Base-by-base conservation (phyloP, 768 basidiomycete genomes). In the Mycena vulgaris region DNA sequence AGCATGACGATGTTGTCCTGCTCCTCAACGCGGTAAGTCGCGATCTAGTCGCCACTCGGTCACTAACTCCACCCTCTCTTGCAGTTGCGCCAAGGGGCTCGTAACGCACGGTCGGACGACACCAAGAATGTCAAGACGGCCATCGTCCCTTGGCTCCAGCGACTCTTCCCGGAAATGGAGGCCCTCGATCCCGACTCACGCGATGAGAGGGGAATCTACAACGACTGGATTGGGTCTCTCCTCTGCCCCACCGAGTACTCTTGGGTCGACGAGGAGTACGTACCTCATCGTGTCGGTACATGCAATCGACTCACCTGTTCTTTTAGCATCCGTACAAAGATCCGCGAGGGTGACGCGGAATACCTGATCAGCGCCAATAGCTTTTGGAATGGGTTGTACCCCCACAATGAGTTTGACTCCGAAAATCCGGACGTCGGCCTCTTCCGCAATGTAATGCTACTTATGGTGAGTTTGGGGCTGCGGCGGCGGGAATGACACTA, bases 71-170 rank as follows among this genome's bases (percentile, higher is more conserved):
- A 40, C 30, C 23, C 9, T n/a, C 49, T 6, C 37, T 51, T n/a
- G 19, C 45, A 63, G 61, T 11, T 52, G 5, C 37, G 49, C 27
- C 17, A 5, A 5, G 61, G 61, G 0, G 61, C 61, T 6, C 51
- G 61, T 6, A 63, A 63, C 28, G 61, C 61, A 8, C 61, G 61
- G 5, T 63, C 61, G 11, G 61, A 63, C 28, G 49, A 63, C 28
- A 40, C 61, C 25, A 63, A 63, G 27, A 63, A 39, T 48, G 9
- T 63, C 37, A 63, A 63, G 61, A 19, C 27, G 10, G 61, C 35
- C 14, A 63, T 63, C 23, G 61, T 63, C 1, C 48, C 61, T 1
- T 63, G 61, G 61, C 35, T 63, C 2, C 48, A 63, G 27, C 52
- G n/a, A 8, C 37, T 63, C 1, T 63, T 52, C 28, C 48, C 51